Percentiles rank a stretch among this genome's conserved stretches.
phyloP scores from a whole-genome alignment of 331 rosid genomes.

The Pyrus hybrid region DNA sequence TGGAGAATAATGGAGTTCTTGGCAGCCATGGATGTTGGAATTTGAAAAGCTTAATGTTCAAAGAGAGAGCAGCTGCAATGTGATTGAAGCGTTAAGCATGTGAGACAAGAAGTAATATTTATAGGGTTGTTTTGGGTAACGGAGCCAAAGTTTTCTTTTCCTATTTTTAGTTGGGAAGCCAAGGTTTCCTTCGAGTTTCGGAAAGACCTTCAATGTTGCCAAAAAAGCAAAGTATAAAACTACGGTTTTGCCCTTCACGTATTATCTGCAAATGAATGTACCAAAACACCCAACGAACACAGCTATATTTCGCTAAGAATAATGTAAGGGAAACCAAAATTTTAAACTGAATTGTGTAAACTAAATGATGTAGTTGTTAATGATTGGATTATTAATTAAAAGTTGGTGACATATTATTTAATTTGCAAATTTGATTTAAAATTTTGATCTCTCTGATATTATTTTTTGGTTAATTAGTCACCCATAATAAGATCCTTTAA shows the following conservation, averaged over 20 bases:
- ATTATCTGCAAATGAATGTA: neutral
- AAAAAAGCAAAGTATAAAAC: neutral
- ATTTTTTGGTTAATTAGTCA: neutral
- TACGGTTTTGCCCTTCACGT: neutral
- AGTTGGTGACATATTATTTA: too few relatives aligned
- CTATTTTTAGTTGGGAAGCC: neutral
- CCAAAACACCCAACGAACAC: neutral
- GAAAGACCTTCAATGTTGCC: neutral
- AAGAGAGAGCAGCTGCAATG: too few relatives aligned
- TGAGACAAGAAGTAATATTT: too few relatives aligned
- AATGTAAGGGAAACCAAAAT: too few relatives aligned
- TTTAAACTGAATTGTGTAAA: too few relatives aligned
- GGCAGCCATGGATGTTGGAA: conserved; percentile 23
- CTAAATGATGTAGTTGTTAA: too few relatives aligned
- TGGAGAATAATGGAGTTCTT: neutral
- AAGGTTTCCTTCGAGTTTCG: neutral
- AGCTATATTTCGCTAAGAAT: neutral
- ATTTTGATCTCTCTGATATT: too few relatives aligned
- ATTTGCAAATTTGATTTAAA: too few relatives aligned
- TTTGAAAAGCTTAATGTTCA: neutral
- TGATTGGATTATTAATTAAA: too few relatives aligned
- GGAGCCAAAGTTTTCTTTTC: neutral
- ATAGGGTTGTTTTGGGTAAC: neutral
- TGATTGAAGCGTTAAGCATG: too few relatives aligned
- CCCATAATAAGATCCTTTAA: too few relatives aligned